Conservation (phyloP, 2,329 filamentous ascomycete species). For the Fusarium oligoseptatum region DNA sequence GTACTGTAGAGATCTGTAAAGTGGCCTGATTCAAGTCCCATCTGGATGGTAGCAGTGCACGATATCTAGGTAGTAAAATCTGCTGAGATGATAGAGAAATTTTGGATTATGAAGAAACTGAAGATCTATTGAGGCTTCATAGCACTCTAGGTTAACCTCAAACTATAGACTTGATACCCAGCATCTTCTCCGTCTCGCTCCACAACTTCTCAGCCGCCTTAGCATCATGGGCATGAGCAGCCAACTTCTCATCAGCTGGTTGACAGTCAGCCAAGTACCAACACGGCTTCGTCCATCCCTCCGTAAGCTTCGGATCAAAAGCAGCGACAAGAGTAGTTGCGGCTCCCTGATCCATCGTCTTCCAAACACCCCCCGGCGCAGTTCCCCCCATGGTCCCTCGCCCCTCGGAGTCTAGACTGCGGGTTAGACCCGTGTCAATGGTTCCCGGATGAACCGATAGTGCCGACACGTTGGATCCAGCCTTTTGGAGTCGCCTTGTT, state of each 20-base stretch:
- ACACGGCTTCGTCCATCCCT: neutral
- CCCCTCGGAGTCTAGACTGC: conserved; percentile 8
- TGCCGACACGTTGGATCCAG: conserved; percentile 2
- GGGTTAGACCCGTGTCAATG: conserved; percentile 24
- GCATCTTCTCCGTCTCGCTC: conserved; percentile 27
- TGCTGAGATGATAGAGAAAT: neutral
- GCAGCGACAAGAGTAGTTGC: conserved; percentile 36
- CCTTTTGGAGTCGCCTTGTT: conserved; percentile 15
- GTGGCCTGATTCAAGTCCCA: neutral
- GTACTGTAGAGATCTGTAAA: neutral
- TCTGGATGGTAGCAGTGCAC: neutral
- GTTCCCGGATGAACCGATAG: conserved; percentile 39
- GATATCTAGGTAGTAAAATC: neutral
- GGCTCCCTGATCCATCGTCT: conserved; percentile 28
- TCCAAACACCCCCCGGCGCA: conserved; percentile 20
- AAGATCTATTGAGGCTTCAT: neutral
- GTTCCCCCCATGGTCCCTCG: conserved; percentile 18
- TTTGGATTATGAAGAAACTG: accelerated
- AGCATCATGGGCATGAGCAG: conserved; percentile 10
- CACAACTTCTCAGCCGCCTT: conserved; percentile 31
- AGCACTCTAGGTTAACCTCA: neutral
- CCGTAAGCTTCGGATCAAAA: conserved; percentile 27
- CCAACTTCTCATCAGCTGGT: conserved; percentile 9
- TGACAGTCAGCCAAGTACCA: conserved; percentile 37
- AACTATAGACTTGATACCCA: conserved; percentile 2